Evolutionary conservation across 2,329 filamentous ascomycete genomes (phyloP).

Genomic region (Colletotrichum sp.): DNA sequence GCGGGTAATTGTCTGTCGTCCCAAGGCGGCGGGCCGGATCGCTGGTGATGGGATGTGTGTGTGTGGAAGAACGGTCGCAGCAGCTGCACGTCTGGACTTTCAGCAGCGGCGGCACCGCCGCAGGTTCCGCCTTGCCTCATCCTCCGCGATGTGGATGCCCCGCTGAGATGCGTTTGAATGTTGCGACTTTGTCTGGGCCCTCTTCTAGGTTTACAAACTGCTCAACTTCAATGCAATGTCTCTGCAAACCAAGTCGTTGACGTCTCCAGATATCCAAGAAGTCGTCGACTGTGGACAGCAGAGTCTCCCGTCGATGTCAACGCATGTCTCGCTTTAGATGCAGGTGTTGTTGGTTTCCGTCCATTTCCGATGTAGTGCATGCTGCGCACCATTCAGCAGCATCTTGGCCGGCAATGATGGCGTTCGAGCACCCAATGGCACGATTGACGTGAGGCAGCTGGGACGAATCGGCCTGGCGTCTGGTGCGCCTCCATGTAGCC

Average conservation of each 20-base stretch:
- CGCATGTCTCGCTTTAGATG: not conserved
- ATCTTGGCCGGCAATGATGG: not conserved
- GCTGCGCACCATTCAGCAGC: not conserved
- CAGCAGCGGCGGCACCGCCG: conserved; percentile 1
- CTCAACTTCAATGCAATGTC: not conserved
- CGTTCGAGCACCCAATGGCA: not conserved
- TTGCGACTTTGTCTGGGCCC: not conserved
- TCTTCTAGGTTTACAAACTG: not conserved
- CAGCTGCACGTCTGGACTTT: conserved; percentile 9
- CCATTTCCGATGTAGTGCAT: not conserved
- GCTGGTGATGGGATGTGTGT: not conserved
- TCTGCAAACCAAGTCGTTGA: not conserved
- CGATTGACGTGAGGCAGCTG: not conserved
- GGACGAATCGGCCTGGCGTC: not conserved
- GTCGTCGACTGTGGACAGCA: not conserved
- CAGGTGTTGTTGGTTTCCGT: not conserved
- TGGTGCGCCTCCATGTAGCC: not conserved
- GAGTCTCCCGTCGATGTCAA: not conserved
- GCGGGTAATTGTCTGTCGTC: not conserved
- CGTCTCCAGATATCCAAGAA: not conserved
- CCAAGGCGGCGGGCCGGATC: conserved; percentile 1
- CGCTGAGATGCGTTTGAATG: conserved; percentile 1
- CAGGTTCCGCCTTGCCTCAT: conserved; percentile 13
- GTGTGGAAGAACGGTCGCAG: not conserved
- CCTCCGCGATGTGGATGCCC: not conserved